Base-by-base conservation (phyloP, 2,329 filamentous ascomycete species). In the Calonectria honghensis region DNA sequence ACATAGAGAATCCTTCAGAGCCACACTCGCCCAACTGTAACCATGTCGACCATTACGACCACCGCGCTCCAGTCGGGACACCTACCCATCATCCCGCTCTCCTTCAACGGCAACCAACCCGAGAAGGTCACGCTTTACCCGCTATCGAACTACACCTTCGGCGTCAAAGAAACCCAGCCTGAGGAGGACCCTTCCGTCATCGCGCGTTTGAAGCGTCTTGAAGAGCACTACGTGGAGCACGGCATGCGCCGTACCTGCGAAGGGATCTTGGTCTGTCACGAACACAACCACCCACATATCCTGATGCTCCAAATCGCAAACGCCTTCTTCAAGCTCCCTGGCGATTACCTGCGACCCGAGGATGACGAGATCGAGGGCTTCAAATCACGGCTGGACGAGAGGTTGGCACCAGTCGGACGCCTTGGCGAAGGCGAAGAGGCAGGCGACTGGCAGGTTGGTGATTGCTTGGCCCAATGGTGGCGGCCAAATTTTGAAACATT, bases 271-370 rank as follows among this genome's bases (percentile, higher is more conserved):
- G 95, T 99, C 79, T 99, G 97, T 88, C 97, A 99, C 85, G 97
- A 99, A 87, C 96, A 98, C 89, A 98, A 98, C 87, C 97, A 98
- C 86, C 97, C 97, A 18, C 97, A 99, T 86, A 98, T 99, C 77
- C 89, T 99, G 79, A 98, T 99, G 97, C 91, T 99, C 77, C 97
- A 99, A 89, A 99, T 99, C 82, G 97, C 97, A 68, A 99, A 99
- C 85, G 96, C 97, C 31, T 99, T 99, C 88, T 99, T 99, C 89
- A 99, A 99, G 88, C 91, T 99, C 85, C 97, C 97, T 0, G 97
- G 97, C 73, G 97, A 98, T 86, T 99, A 98, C 85, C 92, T 99
- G 57, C 92, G 93, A 70, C 94, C 94, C 54, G 94, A 95, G 79
- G 96, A 98, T 81, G 95, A 98, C 77, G 97, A 99, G 88, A 90